Evolutionary conservation across 2,329 filamentous ascomycete species (phyloP), one percentile per base, ranked within the genome.

Genomic region (Chaetomium olivaceum): DNA sequence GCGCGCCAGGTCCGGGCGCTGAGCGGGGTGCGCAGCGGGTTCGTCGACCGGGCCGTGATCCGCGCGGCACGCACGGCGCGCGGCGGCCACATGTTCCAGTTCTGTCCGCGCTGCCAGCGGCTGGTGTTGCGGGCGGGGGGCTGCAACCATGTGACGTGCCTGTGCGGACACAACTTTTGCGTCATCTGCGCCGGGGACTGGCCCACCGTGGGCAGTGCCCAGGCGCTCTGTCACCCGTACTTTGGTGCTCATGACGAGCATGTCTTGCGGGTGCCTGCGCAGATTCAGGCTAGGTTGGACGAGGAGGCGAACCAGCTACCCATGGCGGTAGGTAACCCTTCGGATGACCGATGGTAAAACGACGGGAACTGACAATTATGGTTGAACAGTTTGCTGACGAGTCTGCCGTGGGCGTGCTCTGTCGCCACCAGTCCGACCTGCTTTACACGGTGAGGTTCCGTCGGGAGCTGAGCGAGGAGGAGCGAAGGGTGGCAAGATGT

Each of bases 71-170:
- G 21, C 52, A n/a, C 19, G 8, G 43, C 52, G 3, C 48, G 19
- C 46, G 16, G 27, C 5, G 8, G 7, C 1, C 21, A 33, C 0
- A 8, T 64, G 11, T 64, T 21, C 16, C 65, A 67, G 61, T 67
- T 63, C 21, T 67, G 65, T 21, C 58, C 29, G 46, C 11, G 46
- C 1, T 67, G 65, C 21, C 21, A 56, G 1, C 46, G 61, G 25
- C 21, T 67, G 33, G 58, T 63, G 25, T 54, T 21, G 27, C 48
- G 58, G 9, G 14, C 9, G 0, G 52, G 52, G 1, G 65, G 61
- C 1, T 67, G 65, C 33, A 67, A 67, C 19, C 65, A 67, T 25
- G 62, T 67, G 50, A 62, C 2, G 3, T 67, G 65, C n/a, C 4
- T 59, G 2, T 67, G 65, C 29, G 61, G 65, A 2, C 33, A 67